These are phyloP conservation scores for Cordia subcordata DNA, from an alignment of 257 asterid species.

Conservation along the genomic window DNA sequence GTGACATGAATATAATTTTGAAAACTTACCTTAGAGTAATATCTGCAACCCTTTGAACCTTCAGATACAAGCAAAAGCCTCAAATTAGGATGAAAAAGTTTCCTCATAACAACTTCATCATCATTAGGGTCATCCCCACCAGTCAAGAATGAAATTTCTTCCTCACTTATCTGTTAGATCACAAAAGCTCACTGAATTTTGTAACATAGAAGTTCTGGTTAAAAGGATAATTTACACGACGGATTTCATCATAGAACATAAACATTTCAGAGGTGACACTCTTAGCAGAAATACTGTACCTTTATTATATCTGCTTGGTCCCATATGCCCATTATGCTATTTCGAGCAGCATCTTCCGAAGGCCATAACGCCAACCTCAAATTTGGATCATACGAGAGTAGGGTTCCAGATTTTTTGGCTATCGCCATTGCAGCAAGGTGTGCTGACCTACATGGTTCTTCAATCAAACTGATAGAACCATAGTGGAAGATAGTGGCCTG, in stretches of 20 bases:
- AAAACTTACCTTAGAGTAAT: slow-evolving; percentile 70
- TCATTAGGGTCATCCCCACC: slow-evolving; percentile 58
- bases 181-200: slow-evolving; percentile 1
- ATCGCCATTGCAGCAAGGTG: slow-evolving; percentile 71
- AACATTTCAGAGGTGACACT: neutral
- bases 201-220: neutral
- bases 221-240: neutral
- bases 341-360: slow-evolving; percentile 76
- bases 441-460: slow-evolving; percentile 84
- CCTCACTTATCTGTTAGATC: slow-evolving; percentile 74
- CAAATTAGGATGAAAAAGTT: slow-evolving; percentile 76
- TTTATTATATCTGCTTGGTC: slow-evolving; percentile 78
- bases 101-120: slow-evolving; percentile 68
- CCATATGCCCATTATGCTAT: slow-evolving; percentile 78
- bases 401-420: slow-evolving; percentile 73
- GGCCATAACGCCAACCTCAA: slow-evolving; percentile 92
- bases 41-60: slow-evolving; percentile 84
- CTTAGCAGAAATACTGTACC: slow-evolving; percentile 31
- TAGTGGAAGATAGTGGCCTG: slow-evolving; percentile 88
- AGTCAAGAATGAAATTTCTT: slow-evolving; percentile 76
- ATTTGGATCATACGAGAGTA: slow-evolving; percentile 92
- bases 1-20: neutral
- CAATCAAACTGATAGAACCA: slow-evolving; percentile 89
- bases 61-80: slow-evolving; percentile 72
- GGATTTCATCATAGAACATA: neutral